A percentile compares a stretch with the other conserved stretches of the same genome.
These are phyloP conservation scores for Fragaria ananassa DNA, from an alignment of 306 rosid genomes.

Conservation along the genomic window DNA sequence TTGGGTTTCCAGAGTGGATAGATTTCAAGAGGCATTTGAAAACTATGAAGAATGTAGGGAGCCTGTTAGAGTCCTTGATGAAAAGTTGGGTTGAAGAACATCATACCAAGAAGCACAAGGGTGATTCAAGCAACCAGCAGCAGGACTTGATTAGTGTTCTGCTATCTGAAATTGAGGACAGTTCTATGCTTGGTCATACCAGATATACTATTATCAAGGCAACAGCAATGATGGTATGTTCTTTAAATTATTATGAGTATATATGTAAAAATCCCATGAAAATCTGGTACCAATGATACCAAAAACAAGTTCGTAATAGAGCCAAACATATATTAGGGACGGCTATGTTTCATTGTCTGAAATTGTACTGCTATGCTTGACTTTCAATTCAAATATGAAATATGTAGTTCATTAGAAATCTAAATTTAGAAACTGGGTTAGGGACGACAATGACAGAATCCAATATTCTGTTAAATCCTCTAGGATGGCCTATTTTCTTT, in stretches of 20 bases:
- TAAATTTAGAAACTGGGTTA: no score
- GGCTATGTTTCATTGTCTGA: no score
- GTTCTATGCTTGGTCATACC: constrained; percentile 23
- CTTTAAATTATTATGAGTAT: not conserved
- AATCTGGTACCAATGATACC: not conserved
- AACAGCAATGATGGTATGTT: constrained; percentile 22
- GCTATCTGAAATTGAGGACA: constrained; percentile 45
- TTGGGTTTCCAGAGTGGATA: constrained; percentile 49
- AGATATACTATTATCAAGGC: constrained; percentile 52
- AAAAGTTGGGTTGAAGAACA: constrained; percentile 56
- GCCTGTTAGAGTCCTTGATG: constrained; percentile 37
- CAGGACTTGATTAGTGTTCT: constrained; percentile 51
- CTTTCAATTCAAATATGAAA: no score
- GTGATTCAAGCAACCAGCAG: constrained; percentile 20
- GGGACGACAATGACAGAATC: no score
- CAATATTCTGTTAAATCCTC: no score
- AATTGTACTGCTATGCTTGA: no score
- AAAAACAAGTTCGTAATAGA: not conserved
- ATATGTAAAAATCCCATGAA: not conserved
- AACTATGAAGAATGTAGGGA: constrained; percentile 44
- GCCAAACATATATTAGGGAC: not conserved
- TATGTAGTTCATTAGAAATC: no score
- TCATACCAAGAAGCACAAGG: not conserved
- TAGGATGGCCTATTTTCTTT: no score
- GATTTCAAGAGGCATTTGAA: constrained; percentile 25